Conservation (phyloP, 768 basidiomycete genomes). For the Suillus subalutaceus region DNA sequence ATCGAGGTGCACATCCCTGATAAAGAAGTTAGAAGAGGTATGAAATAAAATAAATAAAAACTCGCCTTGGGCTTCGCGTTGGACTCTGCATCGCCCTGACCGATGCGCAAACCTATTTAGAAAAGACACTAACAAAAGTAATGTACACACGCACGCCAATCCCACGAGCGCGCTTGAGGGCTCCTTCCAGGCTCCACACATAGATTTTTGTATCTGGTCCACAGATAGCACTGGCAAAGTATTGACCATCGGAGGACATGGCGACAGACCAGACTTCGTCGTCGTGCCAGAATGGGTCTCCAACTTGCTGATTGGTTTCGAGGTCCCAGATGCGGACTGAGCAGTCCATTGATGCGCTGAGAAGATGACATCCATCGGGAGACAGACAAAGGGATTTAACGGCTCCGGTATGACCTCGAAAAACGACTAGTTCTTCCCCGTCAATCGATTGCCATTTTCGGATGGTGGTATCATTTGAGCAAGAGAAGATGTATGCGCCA, state of each 20-base stretch:
- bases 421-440: background rate
- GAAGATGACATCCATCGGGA: background rate
- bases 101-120: background rate
- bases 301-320: background rate
- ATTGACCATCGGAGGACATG: slow-evolving; percentile 76
- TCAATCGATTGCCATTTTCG: background rate
- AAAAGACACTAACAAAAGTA: background rate
- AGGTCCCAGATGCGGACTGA: slow-evolving; percentile 8
- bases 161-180: background rate
- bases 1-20: background rate
- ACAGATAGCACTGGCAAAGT: slow-evolving; percentile 64
- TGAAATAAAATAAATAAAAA: background rate
- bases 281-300: slow-evolving; percentile 65
- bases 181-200: slow-evolving; percentile 72
- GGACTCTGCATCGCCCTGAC: background rate
- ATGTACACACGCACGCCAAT: background rate
- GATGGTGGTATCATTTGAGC: background rate
- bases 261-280: slow-evolving; percentile 80
- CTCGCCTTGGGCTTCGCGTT: background rate
- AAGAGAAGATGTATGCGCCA: background rate
- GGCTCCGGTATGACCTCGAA: background rate
- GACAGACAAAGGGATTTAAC: background rate
- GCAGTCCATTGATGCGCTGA: background rate
- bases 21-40: background rate
- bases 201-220: slow-evolving; percentile 77